Evolutionary conservation across 192 early-diverging fungal genomes (phyloP), one percentile per base, ranked within the genome.

Genomic region (Umbelopsis isabellina): DNA sequence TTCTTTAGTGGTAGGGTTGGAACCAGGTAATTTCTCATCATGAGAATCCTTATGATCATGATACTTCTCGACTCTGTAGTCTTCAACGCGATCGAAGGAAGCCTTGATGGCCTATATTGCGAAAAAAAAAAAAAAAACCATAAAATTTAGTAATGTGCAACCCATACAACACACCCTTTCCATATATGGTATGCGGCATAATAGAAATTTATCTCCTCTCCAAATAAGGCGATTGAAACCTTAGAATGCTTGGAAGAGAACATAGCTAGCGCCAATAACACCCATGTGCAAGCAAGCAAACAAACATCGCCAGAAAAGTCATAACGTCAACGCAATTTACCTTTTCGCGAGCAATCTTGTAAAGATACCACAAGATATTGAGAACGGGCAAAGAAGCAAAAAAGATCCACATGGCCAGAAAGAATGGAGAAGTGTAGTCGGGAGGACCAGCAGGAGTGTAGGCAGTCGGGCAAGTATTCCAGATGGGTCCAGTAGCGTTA

Each of bases 371-470:
- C 22, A 68, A 15, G 12, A 69, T n/a, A 12, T 76, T 52, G 41
- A 74, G 67, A 20, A 51, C 50, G 16, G 46, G 18, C 21, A 71
- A 74, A 5, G 69, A 69, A 16, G 67, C 72, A 49, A 68, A 65
- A 20, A 72, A 74, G 2, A 65, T 67, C 33, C 25, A 80, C 11
- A 75, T 37, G 4, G 77, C 67, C 21, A 80, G 33, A 65, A 73
- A 82, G 35, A 80, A 69, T 33, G 78, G 75, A 20, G 74, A 75
- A 12, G 37, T 23, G 25, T 68, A 82, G 30, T 69, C 71, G 20
- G 75, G 44, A 11, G 37, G 11, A 15, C 71, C 74, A 21, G 51
- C 13, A 10, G 55, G 27, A 33, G 27, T 35, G 30, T 65, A 51
- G 25, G 52, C 35, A 21, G 67, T 49, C 44, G 81, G 78, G 72